Evolutionary conservation across 2,329 filamentous ascomycete species (phyloP), one percentile per base, ranked within the genome.

Genomic region (Calonectria montana): DNA sequence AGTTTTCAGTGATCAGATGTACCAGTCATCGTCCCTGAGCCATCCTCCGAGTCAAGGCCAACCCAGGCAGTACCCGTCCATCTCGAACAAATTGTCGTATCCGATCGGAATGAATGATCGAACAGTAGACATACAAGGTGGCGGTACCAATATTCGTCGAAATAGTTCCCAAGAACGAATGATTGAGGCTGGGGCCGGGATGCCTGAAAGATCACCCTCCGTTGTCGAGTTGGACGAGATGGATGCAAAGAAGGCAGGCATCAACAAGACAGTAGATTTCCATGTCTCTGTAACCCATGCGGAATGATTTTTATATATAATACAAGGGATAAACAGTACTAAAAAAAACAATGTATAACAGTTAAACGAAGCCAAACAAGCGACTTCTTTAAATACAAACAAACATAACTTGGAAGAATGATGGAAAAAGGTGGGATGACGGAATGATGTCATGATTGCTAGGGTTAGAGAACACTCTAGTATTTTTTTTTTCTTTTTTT

Each of bases 141-240:
- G 76, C 1, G 73, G 68, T 8, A 29, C 61, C 1, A 67, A 25
- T 0, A 64, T 41, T 0, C 71, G 74, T 3, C 74, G 74, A 5
- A 61, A 72, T 7, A 76, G 77, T 4, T 78, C 77, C 3, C 77
- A 78, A 13, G 77, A 78, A 25, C 73, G 72, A 3, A 79, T 78
- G 6, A 78, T 78, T 3, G 73, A 74, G 31, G 70, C 67, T 1
- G 72, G 72, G 37, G 70, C 67, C 1, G 72, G 72, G 6, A 67
- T 71, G 0, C 72, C 76, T n/a, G 70, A 75, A 8, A 72, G 69
- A 9, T 41, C 69, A 7, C 75, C 77, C 0, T 77, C 77, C 0
- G 74, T 79, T 21, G 75, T 78, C n/a, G 76, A 77, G 16, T 39
- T 78, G 65, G 77, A 79, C 5, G 76, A 78, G 1, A 76, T 78